Evolutionary conservation across 768 basidiomycete genomes (phyloP).

Genomic region (Tephrocybe sp.): DNA sequence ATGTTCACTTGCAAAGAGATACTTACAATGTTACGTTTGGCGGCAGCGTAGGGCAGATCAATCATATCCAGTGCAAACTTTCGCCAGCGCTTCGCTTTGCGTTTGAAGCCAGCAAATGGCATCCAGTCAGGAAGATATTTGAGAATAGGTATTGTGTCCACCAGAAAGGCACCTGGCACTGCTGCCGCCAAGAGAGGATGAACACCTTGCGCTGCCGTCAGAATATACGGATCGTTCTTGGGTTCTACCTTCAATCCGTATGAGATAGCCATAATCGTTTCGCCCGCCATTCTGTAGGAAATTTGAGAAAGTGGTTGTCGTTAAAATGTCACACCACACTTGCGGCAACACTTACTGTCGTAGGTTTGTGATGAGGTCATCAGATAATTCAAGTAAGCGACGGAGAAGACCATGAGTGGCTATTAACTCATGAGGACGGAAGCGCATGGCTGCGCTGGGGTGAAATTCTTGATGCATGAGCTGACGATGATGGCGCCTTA

Average conservation of each 20-base stretch:
- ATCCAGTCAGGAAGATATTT: slow-evolving; percentile 34
- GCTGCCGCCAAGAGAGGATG: slow-evolving; percentile 25
- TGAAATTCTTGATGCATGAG: slow-evolving; percentile 28
- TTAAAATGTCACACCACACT: slow-evolving; percentile 11
- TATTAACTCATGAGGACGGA: slow-evolving; percentile 23
- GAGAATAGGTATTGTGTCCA: slow-evolving; percentile 28
- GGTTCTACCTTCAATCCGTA: slow-evolving; percentile 33
- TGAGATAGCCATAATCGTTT: slow-evolving; percentile 28
- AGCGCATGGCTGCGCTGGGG: slow-evolving; percentile 22
- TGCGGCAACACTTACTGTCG: slow-evolving; percentile 27
- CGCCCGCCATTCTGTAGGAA: slow-evolving; percentile 17
- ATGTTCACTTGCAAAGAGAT: neutral
- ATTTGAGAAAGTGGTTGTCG: neutral
- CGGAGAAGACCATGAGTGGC: slow-evolving; percentile 28
- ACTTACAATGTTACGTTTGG: slow-evolving; percentile 20
- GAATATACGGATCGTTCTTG: slow-evolving; percentile 33
- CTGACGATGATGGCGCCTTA: slow-evolving; percentile 31
- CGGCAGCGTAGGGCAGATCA: slow-evolving; percentile 22
- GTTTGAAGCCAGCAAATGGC: slow-evolving; percentile 35
- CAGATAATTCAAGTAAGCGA: slow-evolving; percentile 26
- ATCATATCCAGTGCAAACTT: slow-evolving; percentile 17
- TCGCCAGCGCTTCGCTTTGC: slow-evolving; percentile 26
- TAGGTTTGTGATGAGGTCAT: slow-evolving; percentile 24
- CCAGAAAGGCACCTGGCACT: slow-evolving; percentile 29
- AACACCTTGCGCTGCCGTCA: slow-evolving; percentile 27